phyloP scores from a whole-genome alignment of 257 asterid genomes.

The Primulina tabacum region DNA sequence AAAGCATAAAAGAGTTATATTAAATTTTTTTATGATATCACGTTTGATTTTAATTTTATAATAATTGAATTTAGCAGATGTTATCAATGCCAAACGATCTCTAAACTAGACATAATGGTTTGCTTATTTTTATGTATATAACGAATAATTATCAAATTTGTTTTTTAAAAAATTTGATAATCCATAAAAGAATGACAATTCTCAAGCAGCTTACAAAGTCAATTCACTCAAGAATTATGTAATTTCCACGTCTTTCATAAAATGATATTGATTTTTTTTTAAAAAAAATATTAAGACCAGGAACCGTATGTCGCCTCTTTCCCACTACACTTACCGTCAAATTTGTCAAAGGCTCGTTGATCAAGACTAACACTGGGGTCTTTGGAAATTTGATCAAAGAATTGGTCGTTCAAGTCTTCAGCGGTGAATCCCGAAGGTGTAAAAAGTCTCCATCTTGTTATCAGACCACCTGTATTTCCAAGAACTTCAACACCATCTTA shows the following conservation, averaged over 20 bases:
- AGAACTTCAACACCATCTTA: conserved; percentile 5
- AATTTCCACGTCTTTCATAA: neutral
- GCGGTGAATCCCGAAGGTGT: neutral
- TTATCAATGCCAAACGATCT: too few relatives aligned
- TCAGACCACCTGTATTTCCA: conserved; percentile 22
- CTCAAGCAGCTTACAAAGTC: neutral
- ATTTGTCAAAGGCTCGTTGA: conserved; percentile 30
- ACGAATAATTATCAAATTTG: too few relatives aligned
- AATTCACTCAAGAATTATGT: neutral
- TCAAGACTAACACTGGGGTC: conserved; percentile 11
- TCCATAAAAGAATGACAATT: neutral
- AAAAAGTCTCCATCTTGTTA: neutral
- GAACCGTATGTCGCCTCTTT: conserved; percentile 9
- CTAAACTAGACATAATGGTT: too few relatives aligned
- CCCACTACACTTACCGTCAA: conserved; percentile 29
- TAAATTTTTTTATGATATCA: too few relatives aligned
- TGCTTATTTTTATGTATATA: too few relatives aligned
- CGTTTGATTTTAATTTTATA: too few relatives aligned
- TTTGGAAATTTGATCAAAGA: conserved; percentile 22
- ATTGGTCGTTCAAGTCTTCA: conserved; percentile 24
- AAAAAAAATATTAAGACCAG: conserved; percentile 5
- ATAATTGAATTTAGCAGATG: too few relatives aligned
- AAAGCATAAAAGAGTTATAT: too few relatives aligned
- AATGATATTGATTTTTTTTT: neutral
- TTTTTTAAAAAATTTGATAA: too few relatives aligned